These are phyloP conservation scores for Acephala macrosclerotiorum DNA, from an alignment of 2,329 filamentous ascomycete species.

Conservation along the genomic window DNA sequence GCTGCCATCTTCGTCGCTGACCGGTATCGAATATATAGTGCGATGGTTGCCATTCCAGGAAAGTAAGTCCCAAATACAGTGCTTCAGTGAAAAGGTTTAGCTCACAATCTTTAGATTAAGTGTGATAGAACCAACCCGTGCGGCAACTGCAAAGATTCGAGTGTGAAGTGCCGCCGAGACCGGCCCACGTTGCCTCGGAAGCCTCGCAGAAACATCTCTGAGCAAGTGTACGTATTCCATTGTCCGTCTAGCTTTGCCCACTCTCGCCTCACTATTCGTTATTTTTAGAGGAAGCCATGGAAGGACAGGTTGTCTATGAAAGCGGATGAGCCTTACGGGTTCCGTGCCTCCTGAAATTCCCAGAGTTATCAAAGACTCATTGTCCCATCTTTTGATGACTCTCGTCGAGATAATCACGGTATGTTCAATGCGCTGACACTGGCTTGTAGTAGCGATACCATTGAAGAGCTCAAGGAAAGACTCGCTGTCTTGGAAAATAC, in stretches of 20 bases:
- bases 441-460: neutral
- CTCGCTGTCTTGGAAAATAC: neutral
- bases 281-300: no score
- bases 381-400: no score
- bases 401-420: neutral
- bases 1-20: neutral
- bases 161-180: neutral
- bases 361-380: no score
- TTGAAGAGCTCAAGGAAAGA: slow-evolving; percentile 1
- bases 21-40: neutral
- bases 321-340: no score
- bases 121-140: neutral
- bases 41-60: neutral
- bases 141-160: slow-evolving; percentile 4
- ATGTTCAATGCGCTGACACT: neutral
- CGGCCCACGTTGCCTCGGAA: neutral
- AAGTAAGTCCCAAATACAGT: neutral
- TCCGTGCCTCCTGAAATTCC: no score
- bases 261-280: no score
- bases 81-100: neutral
- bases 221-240: neutral
- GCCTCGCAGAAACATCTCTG: slow-evolving; percentile 2
- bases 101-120: neutral
- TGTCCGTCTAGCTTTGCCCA: neutral
- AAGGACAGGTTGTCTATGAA: no score